Evolutionary conservation across 768 basidiomycete species (phyloP).

Genomic region (Russula ochroleuca): DNA sequence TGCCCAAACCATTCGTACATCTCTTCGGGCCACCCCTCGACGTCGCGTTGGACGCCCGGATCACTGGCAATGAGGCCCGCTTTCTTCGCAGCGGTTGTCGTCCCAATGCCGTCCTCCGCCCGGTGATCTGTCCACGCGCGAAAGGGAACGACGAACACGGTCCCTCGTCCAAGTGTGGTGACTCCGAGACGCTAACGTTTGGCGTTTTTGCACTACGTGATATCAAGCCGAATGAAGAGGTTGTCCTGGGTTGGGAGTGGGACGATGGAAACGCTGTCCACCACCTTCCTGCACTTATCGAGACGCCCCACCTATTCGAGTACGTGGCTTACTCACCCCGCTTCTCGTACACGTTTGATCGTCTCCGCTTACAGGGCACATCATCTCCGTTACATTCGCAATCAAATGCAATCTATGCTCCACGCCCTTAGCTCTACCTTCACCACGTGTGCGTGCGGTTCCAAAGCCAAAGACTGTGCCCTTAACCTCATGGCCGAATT

Average conservation of each 20-base stretch:
- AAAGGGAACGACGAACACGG: conserved; percentile 27
- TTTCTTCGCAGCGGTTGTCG: conserved; percentile 61
- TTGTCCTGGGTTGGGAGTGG: conserved; percentile 95
- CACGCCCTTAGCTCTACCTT: conserved; percentile 67
- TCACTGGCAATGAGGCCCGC: conserved; percentile 56
- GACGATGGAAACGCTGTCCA: conserved; percentile 89
- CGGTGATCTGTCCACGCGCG: conserved; percentile 38
- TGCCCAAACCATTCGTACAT: conserved; percentile 82
- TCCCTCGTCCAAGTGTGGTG: conserved; percentile 22
- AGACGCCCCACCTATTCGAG: conserved; percentile 54
- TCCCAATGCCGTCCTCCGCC: conserved; percentile 46
- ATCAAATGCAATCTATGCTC: conserved; percentile 65
- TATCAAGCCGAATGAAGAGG: conserved; percentile 74
- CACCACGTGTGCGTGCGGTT: conserved; percentile 71
- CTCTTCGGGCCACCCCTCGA: conserved; percentile 72
- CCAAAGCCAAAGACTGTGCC: conserved; percentile 57
- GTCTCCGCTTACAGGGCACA: conserved; percentile 37
- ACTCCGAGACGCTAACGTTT: conserved; percentile 52
- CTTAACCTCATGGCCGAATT: conserved; percentile 61
- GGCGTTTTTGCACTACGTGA: conserved; percentile 77
- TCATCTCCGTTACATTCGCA: conserved; percentile 50
- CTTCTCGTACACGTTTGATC: conserved; percentile 1
- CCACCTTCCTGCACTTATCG: conserved; percentile 61
- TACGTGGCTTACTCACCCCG: conserved; percentile 36
- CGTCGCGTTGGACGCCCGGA: conserved; percentile 75